Base-by-base conservation (phyloP, 805 yeast species). In the Clavispora santaluciae region DNA sequence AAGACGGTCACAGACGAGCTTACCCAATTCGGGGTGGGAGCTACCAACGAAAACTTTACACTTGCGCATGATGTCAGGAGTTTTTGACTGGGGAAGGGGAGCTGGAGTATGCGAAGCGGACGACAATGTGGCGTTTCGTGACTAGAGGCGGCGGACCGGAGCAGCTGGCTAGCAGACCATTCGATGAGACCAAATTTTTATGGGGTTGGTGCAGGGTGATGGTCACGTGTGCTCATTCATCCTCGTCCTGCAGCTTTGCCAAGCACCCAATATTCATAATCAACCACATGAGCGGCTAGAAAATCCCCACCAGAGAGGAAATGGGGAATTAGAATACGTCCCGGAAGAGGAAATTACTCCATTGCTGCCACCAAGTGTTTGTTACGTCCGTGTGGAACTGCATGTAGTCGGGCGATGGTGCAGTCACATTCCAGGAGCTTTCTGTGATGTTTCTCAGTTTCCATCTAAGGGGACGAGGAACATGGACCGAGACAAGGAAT, bases 11-110 rank as follows among this genome's bases (percentile, higher is more conserved):
- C 99, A 93, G 33, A 93, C 95, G 48, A 87, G 73, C 46, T 79
- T 73, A 29, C 99, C 99, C 54, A 93, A 74, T 59, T 89, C 95
- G 11, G 97, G 96, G 64, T 93, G 99, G 40, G 98, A 90, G 45
- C 86, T 81, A 35, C 99, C 99, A 43, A 93, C 95, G 64, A 93
- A 93, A 34, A 93, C 87, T 65, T 93, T 91, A 60, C 96, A 88
- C 81, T 90, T 89, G 66, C 98, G 88, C 99, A 93, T 93, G 7
- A 16, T 28, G 12, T 28, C 20, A 28, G 18, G 31, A 28, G 31
- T 28, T 28, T 15, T 18, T 15, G 13, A 28, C 31, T 15, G 18
- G 12, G 31, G 12, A 2, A 16, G 7, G 15, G 18, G 3, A 12
- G 12, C 12, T 9, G 20, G 5, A 6, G 20, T 15, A 15, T 4